Percentiles rank a stretch among this genome's conserved stretches.
These are phyloP conservation scores for Litchi chinensis DNA, from an alignment of 345 rosid species.

Conservation along the genomic window DNA sequence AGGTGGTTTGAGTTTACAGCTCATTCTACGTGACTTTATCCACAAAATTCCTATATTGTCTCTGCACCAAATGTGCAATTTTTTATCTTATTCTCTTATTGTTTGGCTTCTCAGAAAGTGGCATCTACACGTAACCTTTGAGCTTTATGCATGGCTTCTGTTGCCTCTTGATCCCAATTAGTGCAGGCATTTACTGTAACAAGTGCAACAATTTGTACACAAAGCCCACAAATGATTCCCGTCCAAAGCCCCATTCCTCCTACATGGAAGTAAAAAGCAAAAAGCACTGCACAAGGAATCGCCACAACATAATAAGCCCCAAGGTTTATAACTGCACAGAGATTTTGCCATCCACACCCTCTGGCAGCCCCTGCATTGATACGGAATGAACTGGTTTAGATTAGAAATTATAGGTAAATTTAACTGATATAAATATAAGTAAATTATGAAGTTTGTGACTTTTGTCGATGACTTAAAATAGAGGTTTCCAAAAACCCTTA, in stretches of 20 bases:
- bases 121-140: neutral
- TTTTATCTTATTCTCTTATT: neutral
- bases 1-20: neutral
- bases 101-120: neutral
- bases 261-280: conserved; percentile 40
- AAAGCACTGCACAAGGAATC: conserved; percentile 43
- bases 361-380: conserved; percentile 44
- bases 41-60: neutral
- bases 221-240: conserved; percentile 51
- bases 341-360: conserved; percentile 58
- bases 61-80: neutral
- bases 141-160: conserved; percentile 30
- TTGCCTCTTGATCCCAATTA: conserved; percentile 43
- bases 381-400: neutral
- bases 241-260: conserved; percentile 63
- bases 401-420: neutral
- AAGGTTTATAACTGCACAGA: conserved; percentile 48
- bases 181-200: conserved; percentile 37
- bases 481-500: no score
- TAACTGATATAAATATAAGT: no score
- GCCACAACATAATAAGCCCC: conserved; percentile 53
- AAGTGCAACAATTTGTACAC: conserved; percentile 43
- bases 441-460: no score
- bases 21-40: neutral
- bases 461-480: no score